phyloP scores from a whole-genome alignment of 306 rosid species.

The Luffa aegyptiaca region DNA sequence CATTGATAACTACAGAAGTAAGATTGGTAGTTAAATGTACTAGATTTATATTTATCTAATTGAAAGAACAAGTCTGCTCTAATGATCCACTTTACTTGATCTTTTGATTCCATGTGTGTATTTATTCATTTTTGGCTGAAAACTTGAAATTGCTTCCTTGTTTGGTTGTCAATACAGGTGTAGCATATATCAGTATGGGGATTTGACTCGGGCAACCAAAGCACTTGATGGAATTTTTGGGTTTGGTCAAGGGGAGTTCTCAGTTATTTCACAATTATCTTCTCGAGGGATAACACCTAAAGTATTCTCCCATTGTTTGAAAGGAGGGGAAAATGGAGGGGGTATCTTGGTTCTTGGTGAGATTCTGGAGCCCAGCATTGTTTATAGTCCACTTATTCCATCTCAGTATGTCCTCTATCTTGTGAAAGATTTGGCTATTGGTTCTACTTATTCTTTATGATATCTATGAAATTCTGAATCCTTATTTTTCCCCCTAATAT shows the following conservation, averaged over 20 bases:
- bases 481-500: not conserved
- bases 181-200: slow-evolving; percentile 74
- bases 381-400: slow-evolving; percentile 83
- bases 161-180: slow-evolving; percentile 58
- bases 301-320: slow-evolving; percentile 88
- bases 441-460: not conserved
- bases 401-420: slow-evolving; percentile 74
- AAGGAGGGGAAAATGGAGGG: slow-evolving; percentile 82
- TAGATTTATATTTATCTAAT: not conserved
- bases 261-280: slow-evolving; percentile 80
- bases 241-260: slow-evolving; percentile 76
- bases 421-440: not conserved
- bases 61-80: not conserved
- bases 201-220: slow-evolving; percentile 63
- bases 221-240: slow-evolving; percentile 96
- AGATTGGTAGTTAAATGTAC: not conserved
- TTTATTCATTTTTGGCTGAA: slow-evolving; percentile 6
- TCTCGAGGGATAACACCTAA: slow-evolving; percentile 72
- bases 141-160: slow-evolving; percentile 18
- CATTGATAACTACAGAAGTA: not conserved
- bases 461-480: not conserved
- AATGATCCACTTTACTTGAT: not conserved
- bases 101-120: not conserved
- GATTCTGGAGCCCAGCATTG: slow-evolving; percentile 89
- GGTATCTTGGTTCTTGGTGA: slow-evolving; percentile 97